Base-by-base conservation (phyloP, 1,139 yeast genomes). In the Arxiozyma telluris region DNA sequence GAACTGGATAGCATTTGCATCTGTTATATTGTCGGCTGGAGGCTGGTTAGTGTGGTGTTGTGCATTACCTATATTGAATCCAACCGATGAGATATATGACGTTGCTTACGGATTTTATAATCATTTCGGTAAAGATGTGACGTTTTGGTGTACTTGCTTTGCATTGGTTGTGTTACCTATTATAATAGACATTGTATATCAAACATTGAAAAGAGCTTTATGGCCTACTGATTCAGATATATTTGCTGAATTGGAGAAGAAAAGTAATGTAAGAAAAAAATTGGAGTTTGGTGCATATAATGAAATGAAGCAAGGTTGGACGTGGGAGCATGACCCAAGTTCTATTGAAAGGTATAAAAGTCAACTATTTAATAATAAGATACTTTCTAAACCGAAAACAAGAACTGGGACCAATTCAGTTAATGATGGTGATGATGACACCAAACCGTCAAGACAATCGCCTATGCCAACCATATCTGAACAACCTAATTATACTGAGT, bases 41-140 rank as follows among this genome's bases (percentile, higher is more conserved):
- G 98, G 98, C 0, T 94, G 94, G 83, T 75, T 85, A n/a, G 60
- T 83, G 6, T 93, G 97, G 96, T 83, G 88, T 67, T 77, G 87
- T 56, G 70, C 90, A 47, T 78, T 93, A 55, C 87, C 93, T 67
- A 78, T 76, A 8, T 71, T 91, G 22, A 86, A 88, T 67, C 73
- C 81, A 50, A 71, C 77, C 23, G 79, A 78, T 56, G 79, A 81
- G 0, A 87, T 87, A 21, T 93, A 82, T 68, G 87, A 80, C 67
- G 97, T 88, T 4, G 75, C 78, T 15, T 76, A 80, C 59, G 95
- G 93, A 0, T 74, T 93, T 50, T 72, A 78, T 52, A 71, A 79
- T 54, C 79, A 80, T 49, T 90, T 89, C 74, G 98, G 98, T 15
- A 71, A 62, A 23, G 97, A 93, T 65, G 69, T 76, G 23, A 77